Evolutionary conservation across 2,329 filamentous ascomycete genomes (phyloP), one percentile per base, ranked within the genome.

Genomic region (Venturia carpophila): DNA sequence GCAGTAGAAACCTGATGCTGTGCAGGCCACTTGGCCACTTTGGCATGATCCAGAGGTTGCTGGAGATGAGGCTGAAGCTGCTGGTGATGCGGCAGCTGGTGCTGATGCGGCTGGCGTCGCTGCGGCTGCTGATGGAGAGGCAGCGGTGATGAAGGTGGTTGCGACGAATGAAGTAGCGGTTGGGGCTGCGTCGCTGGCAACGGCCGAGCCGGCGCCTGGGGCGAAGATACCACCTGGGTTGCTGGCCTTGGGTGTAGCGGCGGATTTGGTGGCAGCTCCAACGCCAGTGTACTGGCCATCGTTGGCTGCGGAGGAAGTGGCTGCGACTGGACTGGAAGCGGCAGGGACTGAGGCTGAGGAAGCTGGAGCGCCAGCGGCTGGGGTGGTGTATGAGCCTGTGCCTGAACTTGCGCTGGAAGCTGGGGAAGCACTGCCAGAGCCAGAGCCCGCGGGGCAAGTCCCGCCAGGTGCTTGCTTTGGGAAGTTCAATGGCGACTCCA

Each of bases 401-500:
- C 58, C 42, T 11, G 43, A 49, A 37, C n/a, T 21, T n/a, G 43
- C 49, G 34, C 37, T 19, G 5, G 49, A 39, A 21, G 63, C n/a
- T 21, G 37, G 17, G 9, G 24, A 3, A 3, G 41, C 37, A 45
- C 10, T 21, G 30, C 52, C 30, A 49, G 45, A 47, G 27, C 58
- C 27, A 49, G 45, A 47, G 17, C 37, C 37, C 1, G 43, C 37
- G 15, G 21, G 1, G 34, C 60, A 42, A 1, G 0, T 41, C 6
- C 60, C 30, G 24, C 5, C 75, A 5, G 69, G 67, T 11, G 70
- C 69, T 15, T 66, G 72, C 68, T 79, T 78, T n/a, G 80, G 73
- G 45, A 71, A 75, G 47, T 76, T 71, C 56, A 75, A 71, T 0
- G 73, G 63, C 30, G 77, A 71, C 52, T 80, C 80, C 66, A 80